Base-by-base conservation (phyloP, 192 early-diverging fungal genomes). In the Phycomyces blakesleeanus region DNA sequence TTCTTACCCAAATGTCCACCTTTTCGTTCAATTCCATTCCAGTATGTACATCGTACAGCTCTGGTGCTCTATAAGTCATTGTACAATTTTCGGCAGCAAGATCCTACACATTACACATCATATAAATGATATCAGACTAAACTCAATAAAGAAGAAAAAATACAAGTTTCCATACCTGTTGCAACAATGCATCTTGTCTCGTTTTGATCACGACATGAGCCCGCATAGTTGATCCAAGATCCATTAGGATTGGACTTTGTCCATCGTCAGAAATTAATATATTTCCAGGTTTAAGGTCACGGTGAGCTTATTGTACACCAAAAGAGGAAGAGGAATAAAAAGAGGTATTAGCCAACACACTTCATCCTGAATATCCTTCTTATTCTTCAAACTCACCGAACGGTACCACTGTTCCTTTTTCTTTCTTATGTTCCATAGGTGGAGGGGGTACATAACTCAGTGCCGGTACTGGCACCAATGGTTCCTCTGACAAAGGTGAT, bases 271-370 rank as follows among this genome's bases (percentile, higher is more conserved):
- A 61, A 54, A 90, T 76, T 64, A 90, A 66, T 0, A 88, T 76
- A 59, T 90, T 90, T n/a, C 70, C 68, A n/a, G 85, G 86, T 69
- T 90, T 90, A 61, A 90, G 83, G 61, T 90, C 88, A 14, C 88
- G 69, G 58, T 90, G 88, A 27, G 79, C 83, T 63, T 79, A 87
- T 9, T 78, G 68, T 40, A n/a, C n/a, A n/a, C n/a, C n/a, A 73
- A 68, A 73, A 71, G 39, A 42, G 57, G 40, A 5, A 53, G 62
- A 16, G 22, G 27, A 24, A 47, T 27, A 52, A 40, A 21, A 12
- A 41, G 14, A 10, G 40, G 8, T 10, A 10, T 6, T 10, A 10
- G 8, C 40, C 40, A 6, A 41, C 6, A 41, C 6, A 47, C 24
- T 54, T 22, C 21, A 5, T 12, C 2, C 5, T 14, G 2, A n/a